Percentiles rank a stretch among this genome's conserved stretches.
Conservation (phyloP, 2,329 filamentous ascomycete species). For the Fusarium staphyleae region DNA sequence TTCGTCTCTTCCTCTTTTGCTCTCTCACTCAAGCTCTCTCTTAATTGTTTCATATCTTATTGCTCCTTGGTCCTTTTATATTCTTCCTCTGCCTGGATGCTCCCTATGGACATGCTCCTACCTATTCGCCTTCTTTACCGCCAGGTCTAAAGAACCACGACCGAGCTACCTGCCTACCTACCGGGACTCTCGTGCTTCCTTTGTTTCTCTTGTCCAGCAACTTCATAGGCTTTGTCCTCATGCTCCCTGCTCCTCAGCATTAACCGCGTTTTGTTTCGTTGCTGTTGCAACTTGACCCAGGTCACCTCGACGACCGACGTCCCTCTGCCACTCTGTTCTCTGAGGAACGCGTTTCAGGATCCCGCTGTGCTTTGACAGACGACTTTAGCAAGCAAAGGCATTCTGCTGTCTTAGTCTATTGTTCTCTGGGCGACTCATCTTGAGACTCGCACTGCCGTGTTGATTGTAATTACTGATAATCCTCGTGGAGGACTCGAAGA, state of each 20-base stretch:
- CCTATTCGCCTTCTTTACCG: slow-evolving; percentile 1
- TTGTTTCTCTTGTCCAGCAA: slow-evolving; percentile 10
- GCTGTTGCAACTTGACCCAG: slow-evolving; percentile 7
- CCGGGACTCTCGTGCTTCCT: neutral
- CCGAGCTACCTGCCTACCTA: too few species aligned
- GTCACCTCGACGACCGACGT: slow-evolving; percentile 19
- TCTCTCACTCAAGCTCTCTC: slow-evolving; percentile 3
- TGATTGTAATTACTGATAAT: slow-evolving; percentile 28
- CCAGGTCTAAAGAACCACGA: neutral
- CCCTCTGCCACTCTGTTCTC: slow-evolving; percentile 15
- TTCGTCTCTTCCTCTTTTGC: slow-evolving; percentile 8
- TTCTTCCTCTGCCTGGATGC: slow-evolving; percentile 6
- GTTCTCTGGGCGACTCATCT: slow-evolving; percentile 14
- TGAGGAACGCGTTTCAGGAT: slow-evolving; percentile 20
- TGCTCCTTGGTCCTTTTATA: slow-evolving; percentile 10
- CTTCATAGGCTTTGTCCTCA: slow-evolving; percentile 2
- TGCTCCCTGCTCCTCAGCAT: neutral
- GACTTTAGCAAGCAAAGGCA: slow-evolving; percentile 11
- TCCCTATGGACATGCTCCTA: slow-evolving; percentile 3
- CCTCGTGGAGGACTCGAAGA: neutral
- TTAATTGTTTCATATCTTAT: neutral
- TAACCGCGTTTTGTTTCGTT: slow-evolving; percentile 15
- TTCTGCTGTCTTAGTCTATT: slow-evolving; percentile 30
- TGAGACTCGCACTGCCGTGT: slow-evolving; percentile 30
- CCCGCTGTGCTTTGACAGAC: slow-evolving; percentile 22